phyloP scores from a whole-genome alignment of 75 land plant genomes.

The Selaginella tamariscina region DNA sequence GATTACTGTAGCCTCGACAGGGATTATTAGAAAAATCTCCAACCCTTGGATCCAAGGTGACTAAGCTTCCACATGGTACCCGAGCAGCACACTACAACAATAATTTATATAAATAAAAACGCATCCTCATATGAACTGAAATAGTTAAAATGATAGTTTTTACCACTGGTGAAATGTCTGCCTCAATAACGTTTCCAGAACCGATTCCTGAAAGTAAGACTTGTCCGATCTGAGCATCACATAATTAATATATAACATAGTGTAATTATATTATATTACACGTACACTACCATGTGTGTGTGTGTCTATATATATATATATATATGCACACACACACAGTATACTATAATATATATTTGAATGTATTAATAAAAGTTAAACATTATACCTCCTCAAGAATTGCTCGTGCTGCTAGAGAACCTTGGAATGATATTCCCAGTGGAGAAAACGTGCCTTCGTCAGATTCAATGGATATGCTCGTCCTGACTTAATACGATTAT shows the following conservation, averaged over 20 bases:
- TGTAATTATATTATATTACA: no score
- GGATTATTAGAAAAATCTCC: constrained; percentile 27
- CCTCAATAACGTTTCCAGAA: constrained; percentile 28
- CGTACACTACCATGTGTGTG: no score
- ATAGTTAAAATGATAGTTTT: neutral
- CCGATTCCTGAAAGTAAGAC: constrained; percentile 22
- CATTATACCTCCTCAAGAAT: constrained; percentile 15
- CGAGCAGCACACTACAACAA: constrained; percentile 20
- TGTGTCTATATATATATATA: no score
- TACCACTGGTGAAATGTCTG: constrained; percentile 24
- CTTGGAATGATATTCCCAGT: constrained; percentile 23
- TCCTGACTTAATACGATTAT: neutral
- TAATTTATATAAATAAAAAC: neutral
- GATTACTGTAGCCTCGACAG: constrained; percentile 18
- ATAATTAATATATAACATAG: no score
- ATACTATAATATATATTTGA: no score
- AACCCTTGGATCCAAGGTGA: constrained; percentile 21
- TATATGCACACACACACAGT: no score
- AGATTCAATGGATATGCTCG: constrained; percentile 31
- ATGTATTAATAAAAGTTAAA: no score
- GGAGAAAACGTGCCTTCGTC: constrained; percentile 34
- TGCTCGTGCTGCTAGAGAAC: constrained; percentile 19
- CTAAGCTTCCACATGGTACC: constrained; percentile 27
- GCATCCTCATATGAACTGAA: neutral
- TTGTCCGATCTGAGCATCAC: constrained; percentile 22